Percentiles rank a stretch among this genome's conserved stretches.
phyloP scores from a whole-genome alignment of 768 basidiomycete genomes.

The Termitomyces sp. region DNA sequence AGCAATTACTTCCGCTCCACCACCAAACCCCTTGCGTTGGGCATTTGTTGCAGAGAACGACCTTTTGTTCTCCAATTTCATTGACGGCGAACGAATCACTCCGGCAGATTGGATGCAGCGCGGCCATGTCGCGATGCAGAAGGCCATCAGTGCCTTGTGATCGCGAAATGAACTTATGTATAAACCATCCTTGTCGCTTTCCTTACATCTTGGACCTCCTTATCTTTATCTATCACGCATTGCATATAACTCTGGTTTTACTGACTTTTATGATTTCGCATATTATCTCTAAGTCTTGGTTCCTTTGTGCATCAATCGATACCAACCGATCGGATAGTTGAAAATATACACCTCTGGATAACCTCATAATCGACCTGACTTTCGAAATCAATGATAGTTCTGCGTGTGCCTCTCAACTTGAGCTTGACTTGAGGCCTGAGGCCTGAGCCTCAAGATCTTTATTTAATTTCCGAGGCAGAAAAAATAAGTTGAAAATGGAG shows the following conservation, averaged over 20 bases:
- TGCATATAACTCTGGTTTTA: not conserved
- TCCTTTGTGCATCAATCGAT: not conserved
- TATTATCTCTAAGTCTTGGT: not conserved
- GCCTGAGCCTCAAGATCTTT: no score
- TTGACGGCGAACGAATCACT: slow-evolving; percentile 38
- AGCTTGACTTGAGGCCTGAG: no score
- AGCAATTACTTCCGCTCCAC: slow-evolving; percentile 58
- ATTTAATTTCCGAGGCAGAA: not conserved
- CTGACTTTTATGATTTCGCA: not conserved
- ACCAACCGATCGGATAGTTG: not conserved
- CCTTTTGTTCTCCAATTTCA: slow-evolving; percentile 42
- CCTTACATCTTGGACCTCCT: not conserved
- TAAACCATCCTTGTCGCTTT: not conserved
- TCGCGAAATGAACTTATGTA: not conserved
- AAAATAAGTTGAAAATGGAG: not conserved
- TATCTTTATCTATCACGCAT: not conserved
- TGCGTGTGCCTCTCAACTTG: no score
- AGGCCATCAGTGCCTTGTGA: slow-evolving; percentile 30
- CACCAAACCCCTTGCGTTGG: slow-evolving; percentile 61
- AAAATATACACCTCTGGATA: not conserved
- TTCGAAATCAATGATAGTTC: no score
- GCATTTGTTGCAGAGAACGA: slow-evolving; percentile 62
- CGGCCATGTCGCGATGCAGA: slow-evolving; percentile 46
- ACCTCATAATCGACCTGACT: no score
- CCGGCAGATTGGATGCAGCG: slow-evolving; percentile 59